Evolutionary conservation across 176 grass and related monocot genomes (phyloP), one percentile per base, ranked within the genome.

Genomic region (Saccharum officinarum): DNA sequence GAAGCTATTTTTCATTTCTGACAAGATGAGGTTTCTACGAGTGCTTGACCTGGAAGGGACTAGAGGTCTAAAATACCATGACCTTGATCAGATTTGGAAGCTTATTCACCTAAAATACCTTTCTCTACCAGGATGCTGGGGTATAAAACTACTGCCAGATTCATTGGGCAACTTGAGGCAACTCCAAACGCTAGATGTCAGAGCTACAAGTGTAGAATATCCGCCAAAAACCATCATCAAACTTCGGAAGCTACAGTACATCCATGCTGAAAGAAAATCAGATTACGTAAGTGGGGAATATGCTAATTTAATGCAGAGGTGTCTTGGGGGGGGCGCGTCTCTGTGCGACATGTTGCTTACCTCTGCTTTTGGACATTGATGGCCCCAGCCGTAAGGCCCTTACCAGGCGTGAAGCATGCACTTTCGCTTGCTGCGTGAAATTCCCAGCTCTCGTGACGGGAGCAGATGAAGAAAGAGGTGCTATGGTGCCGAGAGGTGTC

Each of bases 251-350:
- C 22, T 78, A 28, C 76, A 42, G 37, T 17, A 25, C 23, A 26
- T 78, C 5, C 33, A 62, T 78, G 76, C 37, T 61, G 78, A 11
- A 4, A 0, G 0, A 0, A 59, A 38, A 22, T 23, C 2, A 57
- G 9, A 38, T 2, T 13, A 0, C 7, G 2, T 23, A 22, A 0
- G 0, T 0, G 0, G 10, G 12, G 5, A n/a, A 31, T 4, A 0
- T 15, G 0, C 0, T 2, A 57, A 18, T 37, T 55, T 37, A 76
- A n/a, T 0, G 9, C 0, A 0, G 2, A 22, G 10, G 17, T 76
- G 10, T 55, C 9, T 55, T 34, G 0, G 0, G 0, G 0, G 46
- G 16, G 4, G 7, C 9, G 4, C 5, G 0, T 6, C 2, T 7
- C 1, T 42, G 69, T 71, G 69, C 69, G 4, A 45, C n/a, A 46